Base-by-base conservation (phyloP, 768 basidiomycete genomes). In the Fomitopsis serialis region DNA sequence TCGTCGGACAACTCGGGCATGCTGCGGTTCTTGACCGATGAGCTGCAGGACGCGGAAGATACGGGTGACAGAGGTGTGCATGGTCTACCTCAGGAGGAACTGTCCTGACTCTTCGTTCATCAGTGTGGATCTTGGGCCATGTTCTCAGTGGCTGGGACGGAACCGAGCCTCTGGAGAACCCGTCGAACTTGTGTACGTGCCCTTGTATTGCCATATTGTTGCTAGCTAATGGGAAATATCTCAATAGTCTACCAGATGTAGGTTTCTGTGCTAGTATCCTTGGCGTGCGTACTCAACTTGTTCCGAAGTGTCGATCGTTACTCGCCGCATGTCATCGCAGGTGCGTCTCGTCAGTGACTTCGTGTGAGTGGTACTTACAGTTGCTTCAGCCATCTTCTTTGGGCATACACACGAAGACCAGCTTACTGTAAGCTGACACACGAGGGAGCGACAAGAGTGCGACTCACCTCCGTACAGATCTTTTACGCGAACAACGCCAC, bases 1-100 rank as follows among this genome's bases (percentile, higher is more conserved):
- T 63, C 77, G 22, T 77, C 82, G 15, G 88, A 89, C 65, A 73
- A 72, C 35, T 87, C 85, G 44, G 87, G 87, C 19, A 85, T 88
- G 80, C 69, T 89, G 60, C 74, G 84, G 42, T 88, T 87, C 68
- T 61, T 89, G 57, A 89, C 87, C 4, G 82, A 87, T 54, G 85
- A 89, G 64, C 68, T 89, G n/a, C 87, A 89, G 65, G 82, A 75
- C 52, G 87, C 87, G 10, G 88, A 89, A 67, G 87, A 89, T 62
- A 73, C 74, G 23, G 82, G 85, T 10, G 86, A 89, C 51, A 73
- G 84, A 62, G 86, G 85, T 80, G 54, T 21, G 72, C 52, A n/a
- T 7, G 45, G 9, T 9, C 7, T 40, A 17, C 19, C n/a, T 3
- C 34, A 27, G 12, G 12, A 46, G 24, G 27, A 5, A 46, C 45